phyloP scores from a whole-genome alignment of 345 rosid species.

The Salix purpurea region DNA sequence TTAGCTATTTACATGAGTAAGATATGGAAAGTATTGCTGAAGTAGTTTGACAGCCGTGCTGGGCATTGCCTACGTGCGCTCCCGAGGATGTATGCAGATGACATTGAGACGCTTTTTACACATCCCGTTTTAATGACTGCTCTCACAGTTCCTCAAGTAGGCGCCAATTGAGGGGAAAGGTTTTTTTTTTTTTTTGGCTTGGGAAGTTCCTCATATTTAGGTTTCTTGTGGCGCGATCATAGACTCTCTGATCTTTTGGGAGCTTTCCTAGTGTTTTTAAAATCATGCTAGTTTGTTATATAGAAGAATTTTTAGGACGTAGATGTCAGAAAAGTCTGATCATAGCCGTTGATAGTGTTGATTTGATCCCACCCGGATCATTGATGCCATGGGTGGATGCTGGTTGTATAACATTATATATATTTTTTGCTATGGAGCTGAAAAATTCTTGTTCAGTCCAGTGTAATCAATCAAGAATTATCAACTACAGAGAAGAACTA shows the following conservation, averaged over 20 bases:
- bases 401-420: not conserved
- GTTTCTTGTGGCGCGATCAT: constrained; percentile 4
- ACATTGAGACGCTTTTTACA: not conserved
- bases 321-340: not conserved
- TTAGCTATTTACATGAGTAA: constrained; percentile 79
- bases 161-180: constrained; percentile 22
- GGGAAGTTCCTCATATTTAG: constrained; percentile 15
- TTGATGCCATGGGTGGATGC: not conserved
- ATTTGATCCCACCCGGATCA: constrained; percentile 5
- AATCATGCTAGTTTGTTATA: not conserved
- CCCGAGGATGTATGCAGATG: not conserved
- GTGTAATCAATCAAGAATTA: not conserved
- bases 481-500: constrained; percentile 18
- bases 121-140: not conserved
- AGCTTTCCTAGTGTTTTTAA: not conserved
- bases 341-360: not conserved
- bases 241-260: not conserved
- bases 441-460: not conserved
- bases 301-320: not conserved
- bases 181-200: constrained; percentile 11
- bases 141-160: constrained; percentile 15
- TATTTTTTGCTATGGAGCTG: not conserved
- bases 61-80: not conserved
- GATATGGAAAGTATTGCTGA: constrained; percentile 66
- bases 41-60: constrained; percentile 37